Evolutionary conservation across 805 yeast species (phyloP), one percentile per base, ranked within the genome.

Genomic region (Scheffersomyces stipitis): DNA sequence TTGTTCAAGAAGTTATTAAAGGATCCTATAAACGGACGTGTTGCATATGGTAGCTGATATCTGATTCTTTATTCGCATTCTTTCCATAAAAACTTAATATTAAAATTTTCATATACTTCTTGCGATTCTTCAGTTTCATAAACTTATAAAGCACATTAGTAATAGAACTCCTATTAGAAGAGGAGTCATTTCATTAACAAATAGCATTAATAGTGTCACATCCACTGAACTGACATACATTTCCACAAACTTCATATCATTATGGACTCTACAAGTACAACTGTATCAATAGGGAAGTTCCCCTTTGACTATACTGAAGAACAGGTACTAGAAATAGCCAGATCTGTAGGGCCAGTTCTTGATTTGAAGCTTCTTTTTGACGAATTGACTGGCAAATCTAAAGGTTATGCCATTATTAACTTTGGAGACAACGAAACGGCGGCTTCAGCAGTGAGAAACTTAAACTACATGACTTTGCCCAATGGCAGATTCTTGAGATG

Each of bases 271-370:
- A 23, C 22, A 27, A 41, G 33, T 23, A 38, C 39, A 15, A 41
- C 41, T 37, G 83, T 88, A 2, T 85, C 85, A 51, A 77, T 90
- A 28, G 95, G 96, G 3, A 83, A 87, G 12, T 85, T 91, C 26
- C 98, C 98, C 1, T 88, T 81, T 56, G 97, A 91, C 52, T 88
- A 86, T 54, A 86, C 96, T 0, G 98, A 91, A 57, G 95, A 88
- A 50, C 97, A 90, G 58, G 83, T 91, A n/a, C 62, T 78, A 47
- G 95, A 86, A 45, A 78, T 91, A 10, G 95, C 95, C 42, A 71
- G 74, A 39, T 81, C 95, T 2, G 93, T 87, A 2, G 98, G 97
- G 1, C 96, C 97, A 0, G 91, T 91, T 2, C 74, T 76, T 17
- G 78, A 76, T 37, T 66, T 87, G 41, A 81, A 83, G 55, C 73